phyloP scores from a whole-genome alignment of 2,329 filamentous ascomycete species.

The Clarireedia paspali region DNA sequence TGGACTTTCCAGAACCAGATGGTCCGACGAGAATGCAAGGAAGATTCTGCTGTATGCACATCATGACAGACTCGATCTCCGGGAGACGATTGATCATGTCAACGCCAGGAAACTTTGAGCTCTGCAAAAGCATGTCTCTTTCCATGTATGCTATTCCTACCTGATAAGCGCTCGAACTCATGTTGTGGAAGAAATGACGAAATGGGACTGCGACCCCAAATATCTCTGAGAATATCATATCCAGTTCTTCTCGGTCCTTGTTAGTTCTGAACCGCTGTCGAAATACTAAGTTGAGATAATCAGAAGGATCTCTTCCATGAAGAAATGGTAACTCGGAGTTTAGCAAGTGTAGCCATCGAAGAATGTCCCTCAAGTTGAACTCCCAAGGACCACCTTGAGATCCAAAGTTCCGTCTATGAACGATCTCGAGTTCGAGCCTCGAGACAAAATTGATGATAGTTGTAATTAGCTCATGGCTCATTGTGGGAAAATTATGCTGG shows the following conservation, averaged over 20 bases:
- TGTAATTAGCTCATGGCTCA: constrained; percentile 50
- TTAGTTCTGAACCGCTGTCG: constrained; percentile 76
- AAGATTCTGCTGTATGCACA: constrained; percentile 79
- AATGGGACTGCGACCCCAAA: constrained; percentile 40
- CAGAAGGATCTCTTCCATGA: constrained; percentile 49
- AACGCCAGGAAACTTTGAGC: constrained; percentile 42
- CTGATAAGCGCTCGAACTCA: constrained; percentile 60
- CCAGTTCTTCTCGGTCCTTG: constrained; percentile 58
- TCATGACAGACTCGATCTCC: constrained; percentile 77
- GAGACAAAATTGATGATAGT: constrained; percentile 75
- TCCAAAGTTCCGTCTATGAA: constrained; percentile 50
- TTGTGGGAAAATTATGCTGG: constrained; percentile 61
- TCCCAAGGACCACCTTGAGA: constrained; percentile 79
- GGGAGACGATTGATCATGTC: constrained; percentile 50
- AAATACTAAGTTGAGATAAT: constrained; percentile 78
- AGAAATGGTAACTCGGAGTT: constrained; percentile 54
- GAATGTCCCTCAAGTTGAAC: constrained; percentile 85
- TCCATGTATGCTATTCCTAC: constrained; percentile 68
- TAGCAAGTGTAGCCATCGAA: constrained; percentile 76
- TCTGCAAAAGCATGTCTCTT: constrained; percentile 49
- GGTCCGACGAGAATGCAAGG: constrained; percentile 84
- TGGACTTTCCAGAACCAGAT: constrained; percentile 81
- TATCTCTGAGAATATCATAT: constrained; percentile 55
- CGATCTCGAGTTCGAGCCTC: constrained; percentile 64
- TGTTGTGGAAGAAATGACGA: constrained; percentile 65